Evolutionary conservation across 805 yeast genomes (phyloP), one percentile per base, ranked within the genome.

Genomic region (Lipomyces sp.): DNA sequence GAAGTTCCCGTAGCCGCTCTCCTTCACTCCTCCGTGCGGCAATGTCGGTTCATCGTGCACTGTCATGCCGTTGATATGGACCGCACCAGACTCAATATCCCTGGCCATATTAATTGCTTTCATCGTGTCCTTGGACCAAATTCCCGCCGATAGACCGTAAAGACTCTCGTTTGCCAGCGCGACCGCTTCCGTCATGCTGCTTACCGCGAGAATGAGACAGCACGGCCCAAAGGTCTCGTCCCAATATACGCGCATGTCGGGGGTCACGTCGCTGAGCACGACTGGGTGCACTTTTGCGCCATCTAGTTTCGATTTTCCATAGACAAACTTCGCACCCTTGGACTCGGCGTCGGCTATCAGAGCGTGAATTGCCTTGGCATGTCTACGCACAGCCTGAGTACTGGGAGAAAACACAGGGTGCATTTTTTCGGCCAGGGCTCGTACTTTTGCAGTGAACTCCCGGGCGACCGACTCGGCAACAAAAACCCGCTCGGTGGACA

Each of bases 181-280:
- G 54, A 88, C 74, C 45, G 82, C 90, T 69, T 87, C 95, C 58
- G 84, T 91, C 57, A 79, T 77, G 43, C 84, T 75, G 61, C 72
- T 74, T 67, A 87, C 87, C 69, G 84, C 84, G 64, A 83, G 72
- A 49, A 86, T 77, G 37, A 93, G 82, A 57, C 84, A 81, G 55
- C 88, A 87, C 22, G 96, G 96, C 53, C 96, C 96, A 63, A 88
- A 88, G 60, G 89, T 85, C 74, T 88, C 96, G 63, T 86, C 95
- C 61, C 74, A 75, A 54, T 84, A 86, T 63, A 88, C 77, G 61
- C 73, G 70, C 79, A 79, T 80, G 61, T 78, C 71, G 64, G 81
- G 84, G 16, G 74, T 76, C 58, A 86, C 87, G 65, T 84, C 87
- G 58, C 82, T 83, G 64, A 87, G 83, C 60, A 88, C 78, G 10